Conservation (phyloP, 305 asterid species). For the Fraxinus ornus region DNA sequence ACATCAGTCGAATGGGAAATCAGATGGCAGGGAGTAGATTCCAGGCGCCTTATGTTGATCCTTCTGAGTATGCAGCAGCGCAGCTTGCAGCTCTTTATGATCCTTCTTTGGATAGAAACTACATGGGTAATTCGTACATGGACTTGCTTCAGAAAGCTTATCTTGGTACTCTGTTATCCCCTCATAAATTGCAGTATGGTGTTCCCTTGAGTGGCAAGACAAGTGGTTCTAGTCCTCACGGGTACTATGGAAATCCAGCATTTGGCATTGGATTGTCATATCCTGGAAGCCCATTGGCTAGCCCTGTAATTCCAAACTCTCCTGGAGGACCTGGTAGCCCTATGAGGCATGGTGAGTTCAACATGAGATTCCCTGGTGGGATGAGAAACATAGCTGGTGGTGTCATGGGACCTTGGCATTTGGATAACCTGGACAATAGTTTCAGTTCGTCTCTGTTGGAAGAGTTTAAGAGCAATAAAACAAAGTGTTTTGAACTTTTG, state of each 20-base stretch:
- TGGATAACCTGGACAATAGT: conserved; percentile 67
- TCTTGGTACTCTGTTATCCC: conserved; percentile 61
- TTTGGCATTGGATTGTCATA: conserved; percentile 77
- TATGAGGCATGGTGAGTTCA: conserved; percentile 76
- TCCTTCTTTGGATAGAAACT: conserved; percentile 70
- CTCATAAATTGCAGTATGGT: conserved; percentile 76
- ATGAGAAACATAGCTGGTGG: conserved; percentile 70
- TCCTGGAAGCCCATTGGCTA: conserved; percentile 83
- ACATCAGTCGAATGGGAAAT: conserved; percentile 59
- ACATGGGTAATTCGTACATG: conserved; percentile 62
- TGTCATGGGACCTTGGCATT: conserved; percentile 79
- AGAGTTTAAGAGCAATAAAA: conserved; percentile 95
- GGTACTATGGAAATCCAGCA: conserved; percentile 75
- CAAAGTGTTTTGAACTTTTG: conserved; percentile 82
- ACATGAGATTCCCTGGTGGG: conserved; percentile 63
- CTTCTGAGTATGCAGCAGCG: conserved; percentile 74
- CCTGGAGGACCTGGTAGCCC: conserved; percentile 84
- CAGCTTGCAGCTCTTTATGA: conserved; percentile 76
- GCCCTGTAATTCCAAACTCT: conserved; percentile 58
- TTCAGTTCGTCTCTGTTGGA: conserved; percentile 81
- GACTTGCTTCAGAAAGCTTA: conserved; percentile 94
- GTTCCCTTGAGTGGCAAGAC: conserved; percentile 56
- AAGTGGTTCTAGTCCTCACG: conserved; percentile 66
- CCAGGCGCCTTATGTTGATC: conserved; percentile 67
- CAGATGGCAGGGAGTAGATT: conserved; percentile 56